Conservation (phyloP, 441 rosid genomes). For the Pelargonium cotyledonis region DNA sequence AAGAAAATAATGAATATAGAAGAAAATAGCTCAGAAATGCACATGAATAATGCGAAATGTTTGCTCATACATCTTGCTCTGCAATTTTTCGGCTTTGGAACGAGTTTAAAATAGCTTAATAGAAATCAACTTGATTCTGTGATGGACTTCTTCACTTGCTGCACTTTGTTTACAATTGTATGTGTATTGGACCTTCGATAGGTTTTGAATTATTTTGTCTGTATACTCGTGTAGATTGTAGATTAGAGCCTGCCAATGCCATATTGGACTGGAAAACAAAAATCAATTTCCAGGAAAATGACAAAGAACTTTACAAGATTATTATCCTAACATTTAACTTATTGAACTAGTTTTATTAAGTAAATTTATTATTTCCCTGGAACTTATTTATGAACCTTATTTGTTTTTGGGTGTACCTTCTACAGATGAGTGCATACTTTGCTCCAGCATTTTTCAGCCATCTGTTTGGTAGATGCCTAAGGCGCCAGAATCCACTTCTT, state of each 20-base stretch:
- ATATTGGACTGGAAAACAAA: too few relatives aligned
- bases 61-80: too few relatives aligned
- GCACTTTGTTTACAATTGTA: not conserved
- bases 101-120: too few relatives aligned
- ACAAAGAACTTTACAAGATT: not conserved
- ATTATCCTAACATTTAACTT: not conserved
- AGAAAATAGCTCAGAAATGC: too few relatives aligned
- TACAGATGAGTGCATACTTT: slow-evolving; percentile 90
- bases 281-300: not conserved
- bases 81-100: too few relatives aligned
- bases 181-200: not conserved
- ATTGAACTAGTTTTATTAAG: not conserved
- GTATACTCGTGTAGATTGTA: not conserved
- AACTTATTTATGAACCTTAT: not conserved
- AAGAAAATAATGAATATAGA: too few relatives aligned
- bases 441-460: slow-evolving; percentile 91
- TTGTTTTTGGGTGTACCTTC: slow-evolving; percentile 8
- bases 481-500: slow-evolving; percentile 53
- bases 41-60: too few relatives aligned
- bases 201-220: not conserved
- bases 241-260: too few relatives aligned
- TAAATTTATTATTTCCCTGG: not conserved
- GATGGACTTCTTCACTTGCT: not conserved
- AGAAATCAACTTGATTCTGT: not conserved
- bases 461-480: slow-evolving; percentile 74